phyloP scores from a whole-genome alignment of 2,329 filamentous ascomycete species.

The Sordariomycetes sp. region DNA sequence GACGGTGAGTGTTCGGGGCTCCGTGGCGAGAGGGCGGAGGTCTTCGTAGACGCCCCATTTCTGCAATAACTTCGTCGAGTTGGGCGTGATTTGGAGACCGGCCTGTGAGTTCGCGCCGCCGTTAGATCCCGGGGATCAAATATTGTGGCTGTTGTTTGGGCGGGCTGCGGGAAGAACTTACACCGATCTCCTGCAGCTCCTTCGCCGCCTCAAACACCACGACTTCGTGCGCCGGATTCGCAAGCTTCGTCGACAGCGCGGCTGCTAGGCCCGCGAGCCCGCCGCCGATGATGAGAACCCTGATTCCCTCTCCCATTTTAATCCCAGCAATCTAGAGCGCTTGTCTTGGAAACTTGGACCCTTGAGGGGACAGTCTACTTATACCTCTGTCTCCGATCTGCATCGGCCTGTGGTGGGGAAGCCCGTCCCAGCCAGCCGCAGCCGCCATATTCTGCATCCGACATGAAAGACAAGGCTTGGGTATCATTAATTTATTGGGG shows the following conservation, averaged over 20 bases:
- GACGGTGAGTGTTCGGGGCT: constrained; percentile 9
- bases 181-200: constrained; percentile 10
- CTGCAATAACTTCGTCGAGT: constrained; percentile 9
- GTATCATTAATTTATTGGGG: background rate
- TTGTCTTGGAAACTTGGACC: background rate
- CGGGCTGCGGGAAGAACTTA: background rate
- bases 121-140: background rate
- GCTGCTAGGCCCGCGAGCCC: constrained; percentile 5
- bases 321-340: no score
- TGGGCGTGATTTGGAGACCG: constrained; percentile 10
- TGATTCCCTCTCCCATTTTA: background rate
- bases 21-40: constrained; percentile 7
- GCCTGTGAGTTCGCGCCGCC: constrained; percentile 3
- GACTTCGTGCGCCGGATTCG: constrained; percentile 1
- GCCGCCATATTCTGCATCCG: background rate
- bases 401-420: background rate
- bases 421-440: background rate
- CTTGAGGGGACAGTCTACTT: background rate
- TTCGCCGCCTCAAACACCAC: background rate
- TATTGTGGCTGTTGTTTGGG: background rate
- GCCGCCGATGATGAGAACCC: constrained; percentile 5
- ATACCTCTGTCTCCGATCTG: background rate
- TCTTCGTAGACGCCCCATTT: constrained; percentile 7
- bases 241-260: constrained; percentile 2
- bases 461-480: background rate